These are phyloP conservation scores for Nitzschia putrida DNA, from an alignment of 108 stramenopile genomes.

Conservation along the genomic window DNA sequence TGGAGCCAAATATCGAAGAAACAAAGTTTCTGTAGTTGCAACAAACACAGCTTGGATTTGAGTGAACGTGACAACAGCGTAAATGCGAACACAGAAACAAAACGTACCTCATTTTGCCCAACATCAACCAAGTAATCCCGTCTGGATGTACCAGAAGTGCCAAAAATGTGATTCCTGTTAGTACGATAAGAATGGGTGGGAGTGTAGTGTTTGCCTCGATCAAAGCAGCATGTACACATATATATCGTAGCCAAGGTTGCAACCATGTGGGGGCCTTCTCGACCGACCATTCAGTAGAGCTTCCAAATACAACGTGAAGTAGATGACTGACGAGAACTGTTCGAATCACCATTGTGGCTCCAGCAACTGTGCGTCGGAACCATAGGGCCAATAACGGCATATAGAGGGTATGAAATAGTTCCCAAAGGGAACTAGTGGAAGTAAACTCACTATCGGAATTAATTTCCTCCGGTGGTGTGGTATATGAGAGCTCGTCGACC, in stretches of 20 bases:
- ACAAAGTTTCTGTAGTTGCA: constrained; percentile 18
- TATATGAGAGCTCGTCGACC: too few relatives aligned
- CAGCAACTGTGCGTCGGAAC: constrained; percentile 46
- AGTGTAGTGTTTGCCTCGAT: background rate
- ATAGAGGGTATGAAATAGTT: constrained; percentile 39
- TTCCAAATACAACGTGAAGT: constrained; percentile 32
- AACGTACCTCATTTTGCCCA: constrained; percentile 61
- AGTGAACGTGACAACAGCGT: background rate
- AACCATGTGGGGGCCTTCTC: constrained; percentile 5
- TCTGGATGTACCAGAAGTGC: constrained; percentile 72
- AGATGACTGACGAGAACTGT: constrained; percentile 44
- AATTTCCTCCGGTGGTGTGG: too few relatives aligned
- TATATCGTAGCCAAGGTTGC: background rate
- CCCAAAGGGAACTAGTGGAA: constrained; percentile 23
- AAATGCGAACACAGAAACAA: constrained; percentile 7
- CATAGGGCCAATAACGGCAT: constrained; percentile 44
- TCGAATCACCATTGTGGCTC: constrained; percentile 40
- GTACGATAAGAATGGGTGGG: constrained; percentile 45
- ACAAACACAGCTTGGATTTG: background rate
- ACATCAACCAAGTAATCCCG: constrained; percentile 67
- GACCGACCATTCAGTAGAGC: constrained; percentile 25
- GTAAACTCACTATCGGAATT: too few relatives aligned
- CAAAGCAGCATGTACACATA: background rate
- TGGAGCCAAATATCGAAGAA: constrained; percentile 30
- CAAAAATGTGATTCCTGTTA: constrained; percentile 57